These are phyloP conservation scores for Macrolepiota albuminosa DNA, from an alignment of 768 basidiomycete species.

Conservation along the genomic window DNA sequence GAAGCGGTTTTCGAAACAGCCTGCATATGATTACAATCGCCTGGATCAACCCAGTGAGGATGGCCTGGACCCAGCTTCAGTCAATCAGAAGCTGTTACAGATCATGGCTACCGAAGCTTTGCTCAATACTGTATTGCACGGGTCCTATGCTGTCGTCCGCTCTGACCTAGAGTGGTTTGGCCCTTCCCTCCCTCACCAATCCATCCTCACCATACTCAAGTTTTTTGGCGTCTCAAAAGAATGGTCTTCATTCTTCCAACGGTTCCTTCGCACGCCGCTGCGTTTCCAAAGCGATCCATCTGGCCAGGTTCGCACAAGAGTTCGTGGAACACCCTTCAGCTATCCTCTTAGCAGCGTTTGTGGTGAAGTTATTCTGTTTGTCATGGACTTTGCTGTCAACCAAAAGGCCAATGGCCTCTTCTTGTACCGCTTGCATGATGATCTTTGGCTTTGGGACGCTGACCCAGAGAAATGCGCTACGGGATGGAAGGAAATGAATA, in stretches of 20 bases:
- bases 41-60: constrained; percentile 24
- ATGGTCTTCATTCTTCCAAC: constrained; percentile 27
- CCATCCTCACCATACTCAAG: constrained; percentile 33
- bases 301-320: constrained; percentile 24
- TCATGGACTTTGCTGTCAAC: constrained; percentile 46
- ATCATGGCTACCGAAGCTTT: constrained; percentile 36
- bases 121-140: constrained; percentile 32
- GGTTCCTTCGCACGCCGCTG: constrained; percentile 14
- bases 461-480: constrained; percentile 26
- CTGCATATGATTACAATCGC: constrained; percentile 16
- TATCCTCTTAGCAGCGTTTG: constrained; percentile 36
- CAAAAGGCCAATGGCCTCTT: constrained; percentile 35
- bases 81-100: constrained; percentile 36
- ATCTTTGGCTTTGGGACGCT: constrained; percentile 40
- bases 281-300: constrained; percentile 10
- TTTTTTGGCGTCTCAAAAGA: constrained; percentile 34
- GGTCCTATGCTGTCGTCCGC: constrained; percentile 21
- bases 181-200: constrained; percentile 35
- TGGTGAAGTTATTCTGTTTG: constrained; percentile 37
- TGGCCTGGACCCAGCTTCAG: constrained; percentile 11
- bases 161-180: constrained; percentile 38
- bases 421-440: constrained; percentile 42
- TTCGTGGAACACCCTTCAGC: constrained; percentile 38
- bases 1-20: constrained; percentile 8
- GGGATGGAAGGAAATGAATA: constrained; percentile 38